These are phyloP conservation scores for Bassia scoparia DNA, from an alignment of 148 eudicot genomes.

Conservation along the genomic window DNA sequence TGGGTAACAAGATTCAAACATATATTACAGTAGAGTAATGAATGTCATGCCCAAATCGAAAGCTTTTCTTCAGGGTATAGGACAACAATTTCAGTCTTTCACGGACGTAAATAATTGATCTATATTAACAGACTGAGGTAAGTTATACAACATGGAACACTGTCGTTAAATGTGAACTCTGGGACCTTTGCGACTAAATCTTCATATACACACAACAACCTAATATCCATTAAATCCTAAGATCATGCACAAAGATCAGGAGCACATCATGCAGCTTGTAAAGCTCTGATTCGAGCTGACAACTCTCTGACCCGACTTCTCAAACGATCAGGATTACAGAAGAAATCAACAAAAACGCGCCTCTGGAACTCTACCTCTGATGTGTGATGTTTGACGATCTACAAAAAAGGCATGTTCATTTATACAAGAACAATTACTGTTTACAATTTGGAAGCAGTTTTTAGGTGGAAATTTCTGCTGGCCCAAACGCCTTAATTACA, in stretches of 20 bases:
- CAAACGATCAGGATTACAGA: slow-evolving; percentile 83
- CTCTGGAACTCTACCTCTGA: slow-evolving; percentile 83
- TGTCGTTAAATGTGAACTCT: neutral
- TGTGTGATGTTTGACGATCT: slow-evolving; percentile 85
- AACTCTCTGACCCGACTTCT: slow-evolving; percentile 76
- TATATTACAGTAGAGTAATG: neutral
- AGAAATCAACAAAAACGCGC: slow-evolving; percentile 88
- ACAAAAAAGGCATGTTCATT: slow-evolving; percentile 11
- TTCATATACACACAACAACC: slow-evolving; percentile 7
- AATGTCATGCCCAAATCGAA: neutral
- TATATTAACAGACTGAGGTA: neutral
- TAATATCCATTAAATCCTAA: slow-evolving; percentile 2
- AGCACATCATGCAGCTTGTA: slow-evolving; percentile 54
- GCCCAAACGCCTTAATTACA: neutral
- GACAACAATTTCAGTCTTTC: neutral
- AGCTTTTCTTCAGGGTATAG: neutral
- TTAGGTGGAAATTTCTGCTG: neutral
- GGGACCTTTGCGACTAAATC: neutral
- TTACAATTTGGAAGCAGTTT: neutral
- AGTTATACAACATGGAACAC: slow-evolving; percentile 13
- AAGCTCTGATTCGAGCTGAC: slow-evolving; percentile 65
- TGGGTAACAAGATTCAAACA: neutral
- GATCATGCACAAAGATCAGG: slow-evolving; percentile 7
- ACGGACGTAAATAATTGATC: neutral
- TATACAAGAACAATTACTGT: neutral